A percentile compares a stretch with the other conserved stretches of the same genome.
Evolutionary conservation across 2,329 filamentous ascomycete genomes (phyloP).

Genomic region (Laburnicola sp.): DNA sequence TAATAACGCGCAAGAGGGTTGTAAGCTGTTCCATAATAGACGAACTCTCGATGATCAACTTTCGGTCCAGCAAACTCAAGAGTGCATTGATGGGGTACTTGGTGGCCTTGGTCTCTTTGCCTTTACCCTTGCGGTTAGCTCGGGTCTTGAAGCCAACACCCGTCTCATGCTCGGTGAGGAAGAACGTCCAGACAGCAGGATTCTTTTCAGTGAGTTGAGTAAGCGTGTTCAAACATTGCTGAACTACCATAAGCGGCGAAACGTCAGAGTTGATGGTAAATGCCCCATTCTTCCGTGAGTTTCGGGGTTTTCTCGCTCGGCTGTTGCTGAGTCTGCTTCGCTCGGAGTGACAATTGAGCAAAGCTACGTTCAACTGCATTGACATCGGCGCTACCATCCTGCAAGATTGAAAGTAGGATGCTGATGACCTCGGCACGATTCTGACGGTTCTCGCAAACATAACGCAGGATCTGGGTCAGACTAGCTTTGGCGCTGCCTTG

Average conservation of each 20-base stretch:
- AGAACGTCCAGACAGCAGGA: constrained; percentile 84
- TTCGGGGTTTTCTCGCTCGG: constrained; percentile 77
- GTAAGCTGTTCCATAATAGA: constrained; percentile 93
- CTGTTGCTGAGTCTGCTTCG: constrained; percentile 69
- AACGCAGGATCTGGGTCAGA: constrained; percentile 83
- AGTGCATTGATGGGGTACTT: constrained; percentile 93
- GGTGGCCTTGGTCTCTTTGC: constrained; percentile 78
- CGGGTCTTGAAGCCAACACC: constrained; percentile 75
- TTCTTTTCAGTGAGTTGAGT: constrained; percentile 84
- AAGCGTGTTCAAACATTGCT: constrained; percentile 87
- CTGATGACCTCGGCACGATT: constrained; percentile 93
- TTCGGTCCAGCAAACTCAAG: constrained; percentile 84
- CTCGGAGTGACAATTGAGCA: constrained; percentile 85
- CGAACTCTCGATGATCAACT: constrained; percentile 95
- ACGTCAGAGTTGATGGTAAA: constrained; percentile 75
- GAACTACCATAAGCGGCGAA: constrained; percentile 91
- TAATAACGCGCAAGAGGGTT: constrained; percentile 83
- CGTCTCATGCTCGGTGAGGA: constrained; percentile 91
- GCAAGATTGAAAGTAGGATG: constrained; percentile 86
- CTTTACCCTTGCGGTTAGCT: constrained; percentile 81
- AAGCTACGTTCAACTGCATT: constrained; percentile 95
- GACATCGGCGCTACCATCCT: constrained; percentile 92
- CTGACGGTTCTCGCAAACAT: constrained; percentile 95
- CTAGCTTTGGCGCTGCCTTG: constrained; percentile 82
- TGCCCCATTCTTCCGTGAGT: constrained; percentile 74